Base-by-base conservation (phyloP, 192 early-diverging fungal species). In the Phycomyces nitens region DNA sequence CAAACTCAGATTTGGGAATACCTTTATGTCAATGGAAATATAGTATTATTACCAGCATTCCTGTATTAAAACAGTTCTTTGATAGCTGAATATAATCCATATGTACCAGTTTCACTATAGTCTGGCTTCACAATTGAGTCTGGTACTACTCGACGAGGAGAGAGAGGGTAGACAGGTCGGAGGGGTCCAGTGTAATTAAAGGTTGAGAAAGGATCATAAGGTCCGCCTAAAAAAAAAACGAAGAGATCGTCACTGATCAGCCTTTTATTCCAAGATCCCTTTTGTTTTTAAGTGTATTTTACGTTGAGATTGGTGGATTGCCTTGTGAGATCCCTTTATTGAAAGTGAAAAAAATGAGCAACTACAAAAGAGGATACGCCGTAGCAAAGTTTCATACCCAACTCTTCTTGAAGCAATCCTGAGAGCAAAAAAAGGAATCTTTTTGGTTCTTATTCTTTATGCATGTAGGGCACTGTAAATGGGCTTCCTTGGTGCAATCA, bases 381-480 rank as follows among this genome's bases (percentile, higher is more conserved):
- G n/a, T 34, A 4, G 20, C 41, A 10, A 42, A 1, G 1, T 26
- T 51, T 16, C 58, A 29, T 77, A 83, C 76, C 90, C 90, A 92
- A 74, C 70, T 84, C 18, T 65, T 47, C 61, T 82, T 84, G 75
- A 93, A 93, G 60, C 89, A 91, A 23, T 71, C 72, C 69, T 90
- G 91, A 26, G 86, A 82, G 69, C 91, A 93, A 60, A 90, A 93
- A 73, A 76, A 86, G 18, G 87, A 86, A 26, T 70, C 27, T 40
- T 62, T 78, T 2, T 66, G 62, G 15, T 90, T 75, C 26, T 63
- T 73, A 12, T 82, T 75, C 69, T 91, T 90, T 21, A 86, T 56
- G 60, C 91, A 93, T 7, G 82, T 90, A 18, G 91, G 91, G 67
- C 91, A 93, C 53, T 90, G 88, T 40, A 90, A 72, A 20, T 77